These are phyloP conservation scores for Aureobasidium zeae DNA, from an alignment of 2,329 filamentous ascomycete genomes.

Conservation along the genomic window DNA sequence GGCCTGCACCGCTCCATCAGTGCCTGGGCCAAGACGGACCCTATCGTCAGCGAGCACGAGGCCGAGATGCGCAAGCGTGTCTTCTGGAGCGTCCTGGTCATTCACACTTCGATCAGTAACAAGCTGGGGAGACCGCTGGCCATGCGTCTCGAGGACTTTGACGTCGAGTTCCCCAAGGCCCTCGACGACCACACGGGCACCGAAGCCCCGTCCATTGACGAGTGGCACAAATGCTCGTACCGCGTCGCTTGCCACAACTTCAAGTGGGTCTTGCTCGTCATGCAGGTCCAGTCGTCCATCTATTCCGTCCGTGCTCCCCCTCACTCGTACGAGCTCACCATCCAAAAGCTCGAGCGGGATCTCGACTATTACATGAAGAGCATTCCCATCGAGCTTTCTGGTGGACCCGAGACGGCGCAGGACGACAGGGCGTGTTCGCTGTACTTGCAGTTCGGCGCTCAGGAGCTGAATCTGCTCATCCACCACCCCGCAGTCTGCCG, in stretches of 20 bases:
- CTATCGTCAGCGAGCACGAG: conserved; percentile 48
- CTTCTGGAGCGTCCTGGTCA: conserved; percentile 63
- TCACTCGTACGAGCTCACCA: conserved; percentile 52
- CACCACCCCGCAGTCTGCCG: conserved; percentile 46
- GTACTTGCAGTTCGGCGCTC: conserved; percentile 42
- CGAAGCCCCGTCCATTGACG: conserved; percentile 38
- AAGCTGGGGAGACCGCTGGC: conserved; percentile 71
- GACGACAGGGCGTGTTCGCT: conserved; percentile 41
- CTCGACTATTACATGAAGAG: conserved; percentile 54
- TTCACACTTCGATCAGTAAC: conserved; percentile 61
- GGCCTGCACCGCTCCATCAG: conserved; percentile 65
- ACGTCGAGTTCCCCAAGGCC: conserved; percentile 64
- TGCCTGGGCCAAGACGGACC: conserved; percentile 41
- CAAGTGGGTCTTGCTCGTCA: conserved; percentile 55
- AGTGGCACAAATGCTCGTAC: conserved; percentile 53
- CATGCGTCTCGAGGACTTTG: conserved; percentile 64
- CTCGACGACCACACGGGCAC: conserved; percentile 62
- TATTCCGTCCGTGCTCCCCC: conserved; percentile 59
- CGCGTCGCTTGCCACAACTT: conserved; percentile 57
- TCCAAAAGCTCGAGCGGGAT: conserved; percentile 57
- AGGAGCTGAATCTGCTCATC: conserved; percentile 42
- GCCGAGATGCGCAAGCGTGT: conserved; percentile 69
- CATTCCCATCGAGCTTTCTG: conserved; percentile 53
- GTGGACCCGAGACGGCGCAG: conserved; percentile 35
- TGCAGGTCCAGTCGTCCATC: conserved; percentile 68